Percentiles rank a stretch among this genome's conserved stretches.
phyloP scores from a whole-genome alignment of 2,329 filamentous ascomycete genomes.

The Cytospora paraplurivora region DNA sequence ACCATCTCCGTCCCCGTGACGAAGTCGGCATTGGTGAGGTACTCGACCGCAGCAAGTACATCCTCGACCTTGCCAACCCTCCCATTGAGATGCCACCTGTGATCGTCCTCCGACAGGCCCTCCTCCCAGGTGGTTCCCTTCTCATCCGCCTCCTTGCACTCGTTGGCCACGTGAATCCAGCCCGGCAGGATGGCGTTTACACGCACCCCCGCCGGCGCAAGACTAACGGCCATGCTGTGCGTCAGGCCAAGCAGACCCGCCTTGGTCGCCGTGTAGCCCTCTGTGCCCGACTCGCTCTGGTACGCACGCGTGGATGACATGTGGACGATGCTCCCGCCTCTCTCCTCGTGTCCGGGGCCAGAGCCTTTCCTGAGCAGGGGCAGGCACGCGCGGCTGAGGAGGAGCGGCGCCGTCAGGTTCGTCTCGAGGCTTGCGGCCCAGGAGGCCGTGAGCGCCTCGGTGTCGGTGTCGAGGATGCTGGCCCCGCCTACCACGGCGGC shows the following conservation, averaged over 20 bases:
- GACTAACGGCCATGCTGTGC: constrained; percentile 50
- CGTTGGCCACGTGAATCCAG: constrained; percentile 53
- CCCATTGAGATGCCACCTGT: constrained; percentile 51
- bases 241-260: constrained; percentile 52
- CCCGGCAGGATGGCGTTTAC: constrained; percentile 53
- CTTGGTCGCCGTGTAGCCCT: constrained; percentile 53
- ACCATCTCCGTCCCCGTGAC: constrained; percentile 37
- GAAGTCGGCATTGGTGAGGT: constrained; percentile 34
- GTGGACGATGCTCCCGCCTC: constrained; percentile 44
- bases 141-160: constrained; percentile 40
- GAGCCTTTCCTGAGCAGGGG: constrained; percentile 30
- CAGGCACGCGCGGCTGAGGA: constrained; percentile 37
- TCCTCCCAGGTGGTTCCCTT: constrained; percentile 47
- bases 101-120: constrained; percentile 47
- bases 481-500: constrained; percentile 41
- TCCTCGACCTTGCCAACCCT: constrained; percentile 54
- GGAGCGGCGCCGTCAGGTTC: constrained; percentile 42
- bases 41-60: constrained; percentile 34
- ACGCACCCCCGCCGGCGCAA: constrained; percentile 46
- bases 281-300: constrained; percentile 51
- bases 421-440: constrained; percentile 42
- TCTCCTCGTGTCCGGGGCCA: constrained; percentile 13
- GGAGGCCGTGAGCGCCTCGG: constrained; percentile 9
- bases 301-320: constrained; percentile 53
- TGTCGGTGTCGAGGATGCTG: constrained; percentile 37